Evolutionary conservation across 2,329 filamentous ascomycete species (phyloP).

Genomic region (Fusarium siculi): DNA sequence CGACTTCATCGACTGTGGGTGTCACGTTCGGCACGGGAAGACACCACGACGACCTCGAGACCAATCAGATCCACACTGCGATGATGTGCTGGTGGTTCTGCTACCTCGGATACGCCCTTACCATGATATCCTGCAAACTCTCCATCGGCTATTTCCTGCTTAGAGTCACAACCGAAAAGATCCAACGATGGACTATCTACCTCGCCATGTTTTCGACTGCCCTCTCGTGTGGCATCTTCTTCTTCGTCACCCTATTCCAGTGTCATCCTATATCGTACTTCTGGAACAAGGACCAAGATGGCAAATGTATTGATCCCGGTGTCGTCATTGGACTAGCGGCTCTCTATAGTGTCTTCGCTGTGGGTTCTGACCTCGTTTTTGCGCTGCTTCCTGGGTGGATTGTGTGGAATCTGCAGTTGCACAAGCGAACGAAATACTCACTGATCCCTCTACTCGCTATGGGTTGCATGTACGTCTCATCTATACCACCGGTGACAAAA

Average conservation of each 20-base stretch:
- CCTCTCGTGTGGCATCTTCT: conserved; percentile 45
- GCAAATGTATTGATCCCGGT: conserved; percentile 46
- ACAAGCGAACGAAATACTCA: conserved; percentile 57
- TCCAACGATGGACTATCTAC: conserved; percentile 43
- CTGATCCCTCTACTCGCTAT: conserved; percentile 63
- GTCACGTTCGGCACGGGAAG: conserved; percentile 51
- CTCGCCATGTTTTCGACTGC: conserved; percentile 43
- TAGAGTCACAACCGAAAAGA: conserved; percentile 42
- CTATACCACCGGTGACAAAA: accelerated
- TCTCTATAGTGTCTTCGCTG: conserved; percentile 58
- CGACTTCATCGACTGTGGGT: conserved; percentile 37
- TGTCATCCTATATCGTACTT: conserved; percentile 45
- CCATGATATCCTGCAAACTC: conserved; percentile 47
- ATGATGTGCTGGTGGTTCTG: conserved; percentile 48
- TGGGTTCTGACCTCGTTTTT: conserved; percentile 59
- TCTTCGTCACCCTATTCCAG: conserved; percentile 47
- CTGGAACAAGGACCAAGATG: conserved; percentile 41
- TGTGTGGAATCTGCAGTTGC: conserved; percentile 63
- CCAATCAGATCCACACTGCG: conserved; percentile 39
- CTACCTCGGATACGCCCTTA: conserved; percentile 42
- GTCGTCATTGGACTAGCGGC: conserved; percentile 60
- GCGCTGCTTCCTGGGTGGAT: conserved; percentile 62
- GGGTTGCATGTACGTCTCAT: conserved; percentile 57
- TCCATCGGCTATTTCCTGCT: conserved; percentile 51
- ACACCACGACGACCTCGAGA: conserved; percentile 45